Evolutionary conservation across 352 stramenopile species (phyloP).

Genomic region (Globisporangium canariense): DNA sequence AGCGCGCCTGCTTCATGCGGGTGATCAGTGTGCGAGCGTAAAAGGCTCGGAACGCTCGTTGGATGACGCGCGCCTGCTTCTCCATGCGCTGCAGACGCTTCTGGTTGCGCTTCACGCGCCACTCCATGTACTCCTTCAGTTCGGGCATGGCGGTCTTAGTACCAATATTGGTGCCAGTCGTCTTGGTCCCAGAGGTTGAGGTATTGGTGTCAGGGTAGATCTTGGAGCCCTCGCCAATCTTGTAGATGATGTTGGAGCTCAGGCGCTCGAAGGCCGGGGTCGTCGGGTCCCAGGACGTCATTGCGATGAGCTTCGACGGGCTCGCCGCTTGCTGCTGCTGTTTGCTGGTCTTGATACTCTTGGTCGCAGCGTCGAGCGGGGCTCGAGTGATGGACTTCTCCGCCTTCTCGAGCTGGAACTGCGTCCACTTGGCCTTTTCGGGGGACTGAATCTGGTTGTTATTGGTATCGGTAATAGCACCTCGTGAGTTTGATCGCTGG

Average conservation of each 20-base stretch:
- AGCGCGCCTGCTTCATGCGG: conserved; percentile 69
- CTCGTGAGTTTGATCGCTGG: conserved; percentile 7
- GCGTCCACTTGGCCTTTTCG: conserved; percentile 36
- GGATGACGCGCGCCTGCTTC: conserved; percentile 79
- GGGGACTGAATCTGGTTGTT: conserved; percentile 32
- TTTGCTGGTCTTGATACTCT: not conserved
- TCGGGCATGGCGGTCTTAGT: conserved; percentile 41
- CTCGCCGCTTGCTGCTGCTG: not conserved
- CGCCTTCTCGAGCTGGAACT: conserved; percentile 35
- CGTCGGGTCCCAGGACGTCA: conserved; percentile 61
- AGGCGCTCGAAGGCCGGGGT: conserved; percentile 86
- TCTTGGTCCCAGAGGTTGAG: not conserved
- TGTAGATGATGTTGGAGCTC: conserved; percentile 83
- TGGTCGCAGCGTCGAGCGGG: not conserved
- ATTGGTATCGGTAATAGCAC: not conserved
- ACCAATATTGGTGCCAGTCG: not conserved
- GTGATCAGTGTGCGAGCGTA: conserved; percentile 80
- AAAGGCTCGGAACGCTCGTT: conserved; percentile 88
- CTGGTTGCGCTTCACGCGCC: conserved; percentile 92
- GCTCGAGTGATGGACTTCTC: conserved; percentile 17
- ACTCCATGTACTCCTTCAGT: conserved; percentile 96
- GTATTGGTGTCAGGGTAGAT: conserved; percentile 70
- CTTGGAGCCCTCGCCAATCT: conserved; percentile 73
- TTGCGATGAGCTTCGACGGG: conserved; percentile 29
- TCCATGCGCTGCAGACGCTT: conserved; percentile 90